Conservation (phyloP, 1,284 basidiomycete species). For the Ustanciosporium gigantosporum region DNA sequence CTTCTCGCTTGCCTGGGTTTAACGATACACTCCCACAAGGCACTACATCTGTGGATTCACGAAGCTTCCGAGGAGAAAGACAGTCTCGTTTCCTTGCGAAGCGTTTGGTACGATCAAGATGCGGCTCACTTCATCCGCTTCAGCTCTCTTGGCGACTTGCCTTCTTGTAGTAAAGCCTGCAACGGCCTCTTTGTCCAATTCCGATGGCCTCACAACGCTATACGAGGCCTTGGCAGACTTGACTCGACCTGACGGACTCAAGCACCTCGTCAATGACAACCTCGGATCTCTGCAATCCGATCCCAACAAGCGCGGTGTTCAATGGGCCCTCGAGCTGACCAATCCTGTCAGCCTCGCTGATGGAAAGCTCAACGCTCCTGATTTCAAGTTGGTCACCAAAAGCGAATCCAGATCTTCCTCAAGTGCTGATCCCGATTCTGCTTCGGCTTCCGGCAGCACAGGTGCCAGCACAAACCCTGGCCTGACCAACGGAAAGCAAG, state of each 20-base stretch:
- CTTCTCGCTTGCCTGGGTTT: no score
- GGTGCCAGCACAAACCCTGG: slow-evolving; percentile 14
- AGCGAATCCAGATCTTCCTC: slow-evolving; percentile 1
- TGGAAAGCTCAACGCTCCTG: slow-evolving; percentile 22
- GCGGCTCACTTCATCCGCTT: slow-evolving; percentile 9
- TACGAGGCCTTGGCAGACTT: slow-evolving; percentile 37
- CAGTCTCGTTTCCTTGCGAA: no score
- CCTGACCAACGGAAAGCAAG: slow-evolving; percentile 23
- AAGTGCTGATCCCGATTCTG: neutral
- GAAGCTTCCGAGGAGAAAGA: no score
- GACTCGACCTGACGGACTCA: slow-evolving; percentile 16
- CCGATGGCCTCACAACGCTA: slow-evolving; percentile 17
- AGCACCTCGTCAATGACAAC: slow-evolving; percentile 13
- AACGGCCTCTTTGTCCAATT: slow-evolving; percentile 24
- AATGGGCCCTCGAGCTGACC: slow-evolving; percentile 22
- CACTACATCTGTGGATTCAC: no score
- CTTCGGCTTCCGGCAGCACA: slow-evolving; percentile 6
- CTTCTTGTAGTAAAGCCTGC: slow-evolving; percentile 5
- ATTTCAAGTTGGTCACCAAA: slow-evolving; percentile 21
- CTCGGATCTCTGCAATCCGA: slow-evolving; percentile 14
- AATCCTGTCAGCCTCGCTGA: slow-evolving; percentile 10
- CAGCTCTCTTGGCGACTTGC: slow-evolving; percentile 12
- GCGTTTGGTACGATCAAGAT: no score
- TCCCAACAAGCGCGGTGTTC: slow-evolving; percentile 18
- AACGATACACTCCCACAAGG: no score